Percentiles rank a stretch among this genome's conserved stretches.
These are phyloP conservation scores for Sechiopsis laciniata DNA, from an alignment of 306 rosid species.

Conservation along the genomic window DNA sequence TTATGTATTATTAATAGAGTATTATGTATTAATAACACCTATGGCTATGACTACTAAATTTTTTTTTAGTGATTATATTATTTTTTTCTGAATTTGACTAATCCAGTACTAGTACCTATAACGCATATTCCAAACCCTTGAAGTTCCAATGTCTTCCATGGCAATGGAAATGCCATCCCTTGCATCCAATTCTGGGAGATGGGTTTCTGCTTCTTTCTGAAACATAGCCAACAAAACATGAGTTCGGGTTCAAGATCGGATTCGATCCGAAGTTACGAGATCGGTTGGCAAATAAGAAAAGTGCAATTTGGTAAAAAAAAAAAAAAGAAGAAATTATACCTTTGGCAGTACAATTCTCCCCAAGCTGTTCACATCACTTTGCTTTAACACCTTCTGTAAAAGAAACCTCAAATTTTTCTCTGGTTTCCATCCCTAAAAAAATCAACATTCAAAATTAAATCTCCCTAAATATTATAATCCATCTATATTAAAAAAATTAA, in stretches of 20 bases:
- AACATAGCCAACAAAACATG: no score
- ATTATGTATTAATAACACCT: no score
- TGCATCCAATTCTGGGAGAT: conserved; percentile 85
- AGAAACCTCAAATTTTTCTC: conserved; percentile 92
- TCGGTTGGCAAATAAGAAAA: background rate
- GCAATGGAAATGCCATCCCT: conserved; percentile 89
- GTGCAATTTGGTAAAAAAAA: background rate
- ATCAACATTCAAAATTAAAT: background rate
- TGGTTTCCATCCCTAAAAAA: conserved; percentile 73
- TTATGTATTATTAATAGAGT: no score
- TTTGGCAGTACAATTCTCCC: conserved; percentile 94
- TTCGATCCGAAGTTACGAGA: background rate
- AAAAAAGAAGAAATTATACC: no score
- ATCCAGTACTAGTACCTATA: conserved; percentile 65
- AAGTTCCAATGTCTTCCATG: conserved; percentile 94
- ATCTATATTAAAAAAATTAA: background rate
- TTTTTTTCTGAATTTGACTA: no score
- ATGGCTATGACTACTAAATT: no score
- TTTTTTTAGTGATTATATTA: no score
- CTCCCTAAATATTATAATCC: background rate
- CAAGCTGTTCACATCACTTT: conserved; percentile 91
- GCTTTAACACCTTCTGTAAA: conserved; percentile 90
- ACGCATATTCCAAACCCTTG: conserved; percentile 95
- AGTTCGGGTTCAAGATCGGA: background rate
- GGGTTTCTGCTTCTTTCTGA: conserved; percentile 96